Evolutionary conservation across 23 red algal species (phyloP).

Genomic region (Gracilaria gracilis): DNA sequence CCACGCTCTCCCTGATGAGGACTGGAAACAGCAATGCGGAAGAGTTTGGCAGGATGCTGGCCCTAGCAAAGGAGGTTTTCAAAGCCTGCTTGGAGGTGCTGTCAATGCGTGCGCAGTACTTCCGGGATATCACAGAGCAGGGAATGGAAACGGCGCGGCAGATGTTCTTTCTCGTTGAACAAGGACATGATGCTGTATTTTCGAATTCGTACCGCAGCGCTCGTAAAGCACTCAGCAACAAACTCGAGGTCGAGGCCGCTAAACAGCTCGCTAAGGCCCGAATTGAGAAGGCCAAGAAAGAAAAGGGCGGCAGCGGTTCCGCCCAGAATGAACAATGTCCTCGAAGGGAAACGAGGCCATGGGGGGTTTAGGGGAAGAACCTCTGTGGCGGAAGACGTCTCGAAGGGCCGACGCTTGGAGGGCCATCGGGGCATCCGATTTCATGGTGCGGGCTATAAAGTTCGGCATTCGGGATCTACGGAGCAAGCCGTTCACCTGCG

Average conservation of each 20-base stretch:
- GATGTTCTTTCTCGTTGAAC: slow-evolving; percentile 30
- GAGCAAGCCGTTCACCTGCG: slow-evolving; percentile 1
- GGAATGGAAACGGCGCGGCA: slow-evolving; percentile 1
- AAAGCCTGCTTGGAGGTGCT: background rate
- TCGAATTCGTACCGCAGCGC: background rate
- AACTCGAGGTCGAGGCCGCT: slow-evolving; percentile 4
- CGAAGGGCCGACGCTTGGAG: slow-evolving; percentile 23
- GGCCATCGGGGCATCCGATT: slow-evolving; percentile 7
- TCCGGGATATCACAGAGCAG: slow-evolving; percentile 23
- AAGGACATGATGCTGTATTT: slow-evolving; percentile 23
- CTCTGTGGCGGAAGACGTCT: slow-evolving; percentile 13
- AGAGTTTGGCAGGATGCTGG: background rate
- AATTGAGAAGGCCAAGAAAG: background rate
- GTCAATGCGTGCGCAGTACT: slow-evolving; percentile 28
- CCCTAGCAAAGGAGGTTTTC: background rate
- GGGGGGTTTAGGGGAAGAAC: background rate
- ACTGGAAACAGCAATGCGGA: background rate
- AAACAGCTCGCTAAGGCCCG: slow-evolving; percentile 9
- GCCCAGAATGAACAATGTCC: background rate
- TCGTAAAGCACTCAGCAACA: background rate
- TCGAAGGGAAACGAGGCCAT: background rate
- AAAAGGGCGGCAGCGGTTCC: background rate
- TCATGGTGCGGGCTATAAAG: background rate
- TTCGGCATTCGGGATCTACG: slow-evolving; percentile 45
- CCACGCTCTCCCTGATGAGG: background rate